Percentiles rank a stretch among this genome's conserved stretches.
Evolutionary conservation across 2,329 filamentous ascomycete genomes (phyloP).

Genomic region (Fusarium falciforme): DNA sequence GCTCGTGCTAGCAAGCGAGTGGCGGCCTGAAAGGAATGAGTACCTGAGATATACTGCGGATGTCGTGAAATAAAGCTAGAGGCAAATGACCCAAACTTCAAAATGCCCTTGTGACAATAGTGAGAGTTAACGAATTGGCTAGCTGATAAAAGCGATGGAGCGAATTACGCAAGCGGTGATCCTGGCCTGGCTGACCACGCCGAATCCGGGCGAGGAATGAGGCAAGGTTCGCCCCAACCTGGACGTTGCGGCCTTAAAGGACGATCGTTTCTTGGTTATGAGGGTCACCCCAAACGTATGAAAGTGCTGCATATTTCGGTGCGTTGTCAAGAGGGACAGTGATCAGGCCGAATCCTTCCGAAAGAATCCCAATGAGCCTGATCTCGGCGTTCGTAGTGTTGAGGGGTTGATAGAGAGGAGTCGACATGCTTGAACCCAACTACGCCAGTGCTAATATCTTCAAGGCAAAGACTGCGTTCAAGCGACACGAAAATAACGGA

Average conservation of each 20-base stretch:
- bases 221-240: background rate
- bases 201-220: background rate
- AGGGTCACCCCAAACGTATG: background rate
- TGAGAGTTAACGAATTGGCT: background rate
- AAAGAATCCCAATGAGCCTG: background rate
- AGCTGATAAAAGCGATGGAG: background rate
- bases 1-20: background rate
- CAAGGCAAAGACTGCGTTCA: accelerated
- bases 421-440: too few relatives aligned
- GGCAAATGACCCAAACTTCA: background rate
- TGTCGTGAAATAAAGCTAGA: background rate
- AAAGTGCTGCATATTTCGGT: background rate
- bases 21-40: background rate
- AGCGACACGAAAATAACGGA: background rate
- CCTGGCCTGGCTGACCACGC: background rate
- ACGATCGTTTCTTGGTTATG: background rate
- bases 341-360: background rate
- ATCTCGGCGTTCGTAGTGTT: background rate
- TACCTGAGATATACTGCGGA: background rate
- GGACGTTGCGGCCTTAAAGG: background rate
- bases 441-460: background rate
- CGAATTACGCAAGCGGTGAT: background rate
- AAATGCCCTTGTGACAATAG: background rate
- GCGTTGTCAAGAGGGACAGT: background rate
- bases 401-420: background rate